A percentile compares a stretch with the other conserved stretches of the same genome.
Evolutionary conservation across 2,329 filamentous ascomycete species (phyloP).

Genomic region (Colletotrichum endophyticum): DNA sequence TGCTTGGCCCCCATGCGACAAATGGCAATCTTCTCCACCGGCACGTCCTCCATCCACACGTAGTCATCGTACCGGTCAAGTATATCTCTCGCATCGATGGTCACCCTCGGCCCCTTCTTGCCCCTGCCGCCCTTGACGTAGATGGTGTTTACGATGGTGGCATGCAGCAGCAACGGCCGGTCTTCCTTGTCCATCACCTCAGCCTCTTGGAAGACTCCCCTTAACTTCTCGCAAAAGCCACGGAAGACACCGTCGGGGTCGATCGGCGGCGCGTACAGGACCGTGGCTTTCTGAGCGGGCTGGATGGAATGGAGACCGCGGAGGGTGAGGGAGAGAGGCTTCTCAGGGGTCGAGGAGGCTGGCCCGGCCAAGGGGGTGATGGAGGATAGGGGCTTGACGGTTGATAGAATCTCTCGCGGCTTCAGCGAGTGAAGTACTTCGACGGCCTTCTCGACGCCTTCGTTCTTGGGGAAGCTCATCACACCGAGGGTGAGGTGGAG

Average conservation of each 20-base stretch:
- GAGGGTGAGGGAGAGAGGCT: constrained; percentile 48
- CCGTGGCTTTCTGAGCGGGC: constrained; percentile 51
- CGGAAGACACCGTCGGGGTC: constrained; percentile 58
- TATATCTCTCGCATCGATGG: constrained; percentile 60
- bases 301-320: constrained; percentile 68
- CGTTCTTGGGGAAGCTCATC: constrained; percentile 70
- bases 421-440: constrained; percentile 42
- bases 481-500: constrained; percentile 87
- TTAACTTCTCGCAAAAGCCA: constrained; percentile 62
- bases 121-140: constrained; percentile 61
- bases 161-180: constrained; percentile 76
- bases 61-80: constrained; percentile 67
- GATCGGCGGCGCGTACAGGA: constrained; percentile 68
- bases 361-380: constrained; percentile 21
- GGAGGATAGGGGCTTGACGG: constrained; percentile 14
- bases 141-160: constrained; percentile 85
- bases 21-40: constrained; percentile 74
- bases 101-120: constrained; percentile 41
- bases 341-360: background rate
- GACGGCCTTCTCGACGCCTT: constrained; percentile 46
- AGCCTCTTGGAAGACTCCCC: constrained; percentile 56
- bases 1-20: constrained; percentile 89
- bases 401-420: constrained; percentile 43
- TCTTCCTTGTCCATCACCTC: constrained; percentile 63
- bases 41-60: constrained; percentile 72